Evolutionary conservation across 768 basidiomycete species (phyloP).

Genomic region (Inosperma sp.): DNA sequence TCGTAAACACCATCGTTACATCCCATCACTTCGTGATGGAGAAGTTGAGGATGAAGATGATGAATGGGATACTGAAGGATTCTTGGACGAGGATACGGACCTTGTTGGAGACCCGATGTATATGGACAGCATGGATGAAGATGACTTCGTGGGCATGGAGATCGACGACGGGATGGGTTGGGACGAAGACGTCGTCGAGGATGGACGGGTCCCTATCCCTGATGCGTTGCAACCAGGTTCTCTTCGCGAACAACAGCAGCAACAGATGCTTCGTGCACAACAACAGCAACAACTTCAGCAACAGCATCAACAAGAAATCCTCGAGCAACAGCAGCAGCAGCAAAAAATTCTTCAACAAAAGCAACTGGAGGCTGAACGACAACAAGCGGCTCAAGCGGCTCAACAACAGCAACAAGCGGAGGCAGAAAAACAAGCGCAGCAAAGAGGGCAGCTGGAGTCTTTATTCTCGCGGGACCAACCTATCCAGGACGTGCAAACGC

Average conservation of each 20-base stretch:
- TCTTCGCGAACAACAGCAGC: conserved; percentile 30
- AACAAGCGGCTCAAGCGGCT: conserved; percentile 10
- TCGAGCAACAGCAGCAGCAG: conserved; percentile 26
- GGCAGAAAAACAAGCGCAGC: conserved; percentile 24
- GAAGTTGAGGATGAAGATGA: conserved; percentile 62
- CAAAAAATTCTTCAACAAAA: conserved; percentile 29
- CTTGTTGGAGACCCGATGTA: conserved; percentile 51
- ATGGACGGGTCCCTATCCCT: conserved; percentile 28
- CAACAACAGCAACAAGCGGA: conserved; percentile 27
- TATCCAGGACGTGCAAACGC: conserved; percentile 18
- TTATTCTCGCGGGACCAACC: conserved; percentile 52
- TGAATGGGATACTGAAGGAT: conserved; percentile 66
- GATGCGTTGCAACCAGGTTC: conserved; percentile 34
- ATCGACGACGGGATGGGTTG: conserved; percentile 85
- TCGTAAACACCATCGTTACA: conserved; percentile 67
- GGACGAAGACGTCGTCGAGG: conserved; percentile 67
- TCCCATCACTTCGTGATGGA: conserved; percentile 82
- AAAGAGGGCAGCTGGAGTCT: conserved; percentile 29
- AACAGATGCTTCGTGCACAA: conserved; percentile 25
- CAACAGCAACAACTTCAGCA: conserved; percentile 28
- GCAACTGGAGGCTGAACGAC: conserved; percentile 22
- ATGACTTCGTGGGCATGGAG: conserved; percentile 43
- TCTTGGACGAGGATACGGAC: conserved; percentile 64
- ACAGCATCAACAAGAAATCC: conserved; percentile 29
- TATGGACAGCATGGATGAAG: conserved; percentile 32